These are phyloP conservation scores for Carex myosuroides DNA, from an alignment of 176 grass and related monocot genomes.

Conservation along the genomic window DNA sequence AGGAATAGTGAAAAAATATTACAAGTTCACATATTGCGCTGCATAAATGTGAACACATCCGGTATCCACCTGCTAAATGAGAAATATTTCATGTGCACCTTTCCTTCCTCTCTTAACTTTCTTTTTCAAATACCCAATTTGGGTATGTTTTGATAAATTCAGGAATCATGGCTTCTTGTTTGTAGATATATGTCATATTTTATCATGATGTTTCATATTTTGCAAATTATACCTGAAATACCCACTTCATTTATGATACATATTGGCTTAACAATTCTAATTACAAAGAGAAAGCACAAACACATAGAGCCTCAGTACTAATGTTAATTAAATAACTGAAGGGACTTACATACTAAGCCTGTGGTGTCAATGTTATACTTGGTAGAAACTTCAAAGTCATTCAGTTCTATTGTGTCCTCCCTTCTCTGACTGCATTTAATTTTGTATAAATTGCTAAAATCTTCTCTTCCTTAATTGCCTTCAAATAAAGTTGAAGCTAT, in stretches of 20 bases:
- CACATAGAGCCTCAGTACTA: background rate
- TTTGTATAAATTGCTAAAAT: background rate
- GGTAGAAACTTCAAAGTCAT: conserved; percentile 70
- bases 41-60: background rate
- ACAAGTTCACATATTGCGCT: background rate
- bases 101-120: background rate
- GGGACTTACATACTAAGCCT: conserved; percentile 88
- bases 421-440: conserved; percentile 62
- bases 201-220: background rate
- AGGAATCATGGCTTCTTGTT: background rate
- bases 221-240: background rate
- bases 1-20: background rate
- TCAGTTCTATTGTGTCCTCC: conserved; percentile 61
- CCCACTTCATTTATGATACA: background rate
- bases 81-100: background rate
- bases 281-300: conserved; percentile 3
- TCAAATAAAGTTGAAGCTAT: conserved; percentile 1
- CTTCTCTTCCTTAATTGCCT: background rate
- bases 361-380: conserved; percentile 79
- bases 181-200: background rate
- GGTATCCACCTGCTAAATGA: background rate
- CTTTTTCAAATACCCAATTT: background rate
- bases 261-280: background rate
- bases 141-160: background rate
- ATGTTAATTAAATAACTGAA: conserved; percentile 19